phyloP scores from a whole-genome alignment of 139 green algal species.

The Haematococcus sp. region DNA sequence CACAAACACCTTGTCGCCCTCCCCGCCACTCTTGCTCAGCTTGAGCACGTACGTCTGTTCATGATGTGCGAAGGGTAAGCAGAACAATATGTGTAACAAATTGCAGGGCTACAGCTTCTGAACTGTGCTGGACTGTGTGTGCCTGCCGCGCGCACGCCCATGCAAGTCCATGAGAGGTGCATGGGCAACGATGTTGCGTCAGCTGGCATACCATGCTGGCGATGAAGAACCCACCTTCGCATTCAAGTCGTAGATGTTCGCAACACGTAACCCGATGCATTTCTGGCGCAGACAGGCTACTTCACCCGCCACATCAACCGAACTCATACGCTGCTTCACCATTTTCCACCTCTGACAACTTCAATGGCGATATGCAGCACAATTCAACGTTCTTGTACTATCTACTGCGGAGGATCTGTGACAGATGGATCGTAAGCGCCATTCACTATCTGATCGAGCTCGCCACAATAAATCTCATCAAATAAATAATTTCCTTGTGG shows the following conservation, averaged over 20 bases:
- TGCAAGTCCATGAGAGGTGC: background rate
- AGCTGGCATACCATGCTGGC: background rate
- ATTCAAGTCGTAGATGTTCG: conserved; percentile 95
- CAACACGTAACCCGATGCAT: conserved; percentile 82
- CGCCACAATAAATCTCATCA: too few relatives aligned
- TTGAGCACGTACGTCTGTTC: conserved; percentile 95
- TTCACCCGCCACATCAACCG: conserved; percentile 87
- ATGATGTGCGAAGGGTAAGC: too few relatives aligned
- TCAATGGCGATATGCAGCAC: background rate
- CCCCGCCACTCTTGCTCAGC: conserved; percentile 79
- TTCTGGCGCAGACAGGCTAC: conserved; percentile 75
- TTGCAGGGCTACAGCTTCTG: too few relatives aligned
- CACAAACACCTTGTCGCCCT: conserved; percentile 92
- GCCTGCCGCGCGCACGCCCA: background rate
- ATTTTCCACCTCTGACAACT: conserved; percentile 31
- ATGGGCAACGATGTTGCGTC: background rate
- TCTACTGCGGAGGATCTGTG: too few relatives aligned
- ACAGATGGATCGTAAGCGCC: too few relatives aligned
- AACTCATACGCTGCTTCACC: conserved; percentile 88
- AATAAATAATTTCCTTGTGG: too few relatives aligned
- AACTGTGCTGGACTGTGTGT: too few relatives aligned
- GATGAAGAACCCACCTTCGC: conserved; percentile 60
- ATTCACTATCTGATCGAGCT: too few relatives aligned
- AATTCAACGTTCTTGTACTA: too few relatives aligned
- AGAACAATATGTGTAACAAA: conserved; percentile 5